Evolutionary conservation across 129 eudicot genomes (phyloP).

Genomic region (Dittrichia graveolens): DNA sequence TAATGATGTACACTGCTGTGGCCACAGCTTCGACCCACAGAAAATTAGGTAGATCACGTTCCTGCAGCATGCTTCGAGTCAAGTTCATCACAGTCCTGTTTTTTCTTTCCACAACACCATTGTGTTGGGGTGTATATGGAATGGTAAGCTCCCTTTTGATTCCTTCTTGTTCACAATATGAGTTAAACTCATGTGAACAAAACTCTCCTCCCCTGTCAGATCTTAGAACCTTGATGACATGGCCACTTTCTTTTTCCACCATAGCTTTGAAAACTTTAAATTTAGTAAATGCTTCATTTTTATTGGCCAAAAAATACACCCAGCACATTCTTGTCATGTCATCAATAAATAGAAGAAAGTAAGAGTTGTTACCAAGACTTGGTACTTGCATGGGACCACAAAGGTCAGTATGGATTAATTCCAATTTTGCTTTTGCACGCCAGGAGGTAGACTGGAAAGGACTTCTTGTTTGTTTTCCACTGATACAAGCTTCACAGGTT

Average conservation of each 20-base stretch:
- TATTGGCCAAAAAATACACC: too few species aligned
- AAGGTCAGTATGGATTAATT: too few species aligned
- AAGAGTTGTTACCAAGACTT: too few species aligned
- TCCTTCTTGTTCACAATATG: neutral
- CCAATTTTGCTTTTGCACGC: too few species aligned
- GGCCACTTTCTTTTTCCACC: constrained; percentile 5
- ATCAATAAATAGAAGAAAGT: too few species aligned
- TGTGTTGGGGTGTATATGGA: constrained; percentile 2
- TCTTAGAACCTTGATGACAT: neutral
- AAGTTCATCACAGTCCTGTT: constrained; percentile 12
- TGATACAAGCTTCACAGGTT: too few species aligned
- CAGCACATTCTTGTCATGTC: too few species aligned
- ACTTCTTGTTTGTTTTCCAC: too few species aligned
- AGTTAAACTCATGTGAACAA: neutral
- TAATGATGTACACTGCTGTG: constrained; percentile 1
- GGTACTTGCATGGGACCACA: too few species aligned
- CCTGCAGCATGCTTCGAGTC: constrained; percentile 5
- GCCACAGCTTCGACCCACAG: constrained; percentile 12
- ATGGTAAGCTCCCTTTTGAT: neutral
- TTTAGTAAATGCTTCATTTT: too few species aligned
- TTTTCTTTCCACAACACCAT: constrained; percentile 16
- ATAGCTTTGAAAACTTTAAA: neutral
- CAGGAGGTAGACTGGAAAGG: too few species aligned
- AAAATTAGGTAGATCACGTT: neutral
- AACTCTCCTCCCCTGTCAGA: constrained; percentile 8